A percentile compares a stretch with the other conserved stretches of the same genome.
phyloP scores from a whole-genome alignment of 305 asterid genomes.

The Fraxinus xanthoxyloides region DNA sequence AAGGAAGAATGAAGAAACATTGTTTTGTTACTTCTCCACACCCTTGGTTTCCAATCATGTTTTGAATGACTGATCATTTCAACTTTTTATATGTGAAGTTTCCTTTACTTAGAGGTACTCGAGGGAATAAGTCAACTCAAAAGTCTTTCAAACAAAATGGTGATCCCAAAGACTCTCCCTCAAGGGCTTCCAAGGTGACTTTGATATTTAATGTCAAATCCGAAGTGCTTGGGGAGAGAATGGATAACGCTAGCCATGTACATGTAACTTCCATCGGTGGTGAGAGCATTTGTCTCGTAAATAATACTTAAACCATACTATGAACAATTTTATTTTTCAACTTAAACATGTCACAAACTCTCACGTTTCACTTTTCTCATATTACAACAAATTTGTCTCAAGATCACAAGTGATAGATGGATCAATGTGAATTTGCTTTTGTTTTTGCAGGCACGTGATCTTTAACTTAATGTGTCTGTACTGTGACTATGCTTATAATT shows the following conservation, averaged over 20 bases:
- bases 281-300: no score
- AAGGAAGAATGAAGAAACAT: slow-evolving; percentile 27
- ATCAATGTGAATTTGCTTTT: not conserved
- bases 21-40: slow-evolving; percentile 17
- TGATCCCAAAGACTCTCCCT: slow-evolving; percentile 11
- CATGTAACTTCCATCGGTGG: not conserved
- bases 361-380: not conserved
- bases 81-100: not conserved
- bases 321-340: no score
- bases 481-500: not conserved
- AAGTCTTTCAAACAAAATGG: not conserved
- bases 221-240: slow-evolving; percentile 16
- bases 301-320: no score
- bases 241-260: slow-evolving; percentile 21
- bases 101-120: not conserved
- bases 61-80: not conserved
- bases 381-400: not conserved
- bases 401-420: not conserved
- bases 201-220: not conserved
- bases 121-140: not conserved
- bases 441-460: not conserved
- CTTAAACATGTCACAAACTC: no score
- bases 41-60: not conserved
- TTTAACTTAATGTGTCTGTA: not conserved
- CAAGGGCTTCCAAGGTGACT: slow-evolving; percentile 19